Conservation (phyloP, 495 filamentous ascomycete species). For the Annulohypoxylon stygium region DNA sequence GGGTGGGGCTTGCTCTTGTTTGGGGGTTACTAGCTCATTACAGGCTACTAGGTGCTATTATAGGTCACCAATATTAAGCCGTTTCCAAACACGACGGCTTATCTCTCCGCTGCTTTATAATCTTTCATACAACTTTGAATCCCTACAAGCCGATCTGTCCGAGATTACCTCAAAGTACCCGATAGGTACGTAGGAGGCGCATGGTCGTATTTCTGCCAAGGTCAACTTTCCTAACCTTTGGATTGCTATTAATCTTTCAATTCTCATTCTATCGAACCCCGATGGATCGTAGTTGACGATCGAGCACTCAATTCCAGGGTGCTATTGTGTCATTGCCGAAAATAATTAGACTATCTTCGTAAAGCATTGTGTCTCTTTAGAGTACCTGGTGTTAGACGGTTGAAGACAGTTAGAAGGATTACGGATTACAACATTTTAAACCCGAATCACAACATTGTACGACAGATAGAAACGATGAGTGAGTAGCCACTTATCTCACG, state of each 20-base stretch:
- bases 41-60: background rate
- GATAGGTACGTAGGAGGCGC: slow-evolving; percentile 11
- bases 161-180: slow-evolving; percentile 26
- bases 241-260: slow-evolving; percentile 6
- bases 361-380: slow-evolving; percentile 16
- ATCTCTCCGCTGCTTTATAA: slow-evolving; percentile 32
- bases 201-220: background rate
- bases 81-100: background rate
- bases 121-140: background rate
- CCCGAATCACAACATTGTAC: slow-evolving; percentile 25
- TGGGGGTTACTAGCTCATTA: background rate
- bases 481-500: slow-evolving; percentile 9
- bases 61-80: background rate
- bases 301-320: background rate
- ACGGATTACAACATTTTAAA: slow-evolving; percentile 33
- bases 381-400: slow-evolving; percentile 20
- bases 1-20: background rate
- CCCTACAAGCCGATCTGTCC: slow-evolving; percentile 5
- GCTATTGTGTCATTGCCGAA: background rate
- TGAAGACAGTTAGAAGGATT: background rate
- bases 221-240: background rate
- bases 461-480: slow-evolving; percentile 31
- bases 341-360: background rate
- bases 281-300: background rate
- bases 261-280: background rate